phyloP scores from a whole-genome alignment of 78 protist species.

The Speleostelium caveatum region DNA sequence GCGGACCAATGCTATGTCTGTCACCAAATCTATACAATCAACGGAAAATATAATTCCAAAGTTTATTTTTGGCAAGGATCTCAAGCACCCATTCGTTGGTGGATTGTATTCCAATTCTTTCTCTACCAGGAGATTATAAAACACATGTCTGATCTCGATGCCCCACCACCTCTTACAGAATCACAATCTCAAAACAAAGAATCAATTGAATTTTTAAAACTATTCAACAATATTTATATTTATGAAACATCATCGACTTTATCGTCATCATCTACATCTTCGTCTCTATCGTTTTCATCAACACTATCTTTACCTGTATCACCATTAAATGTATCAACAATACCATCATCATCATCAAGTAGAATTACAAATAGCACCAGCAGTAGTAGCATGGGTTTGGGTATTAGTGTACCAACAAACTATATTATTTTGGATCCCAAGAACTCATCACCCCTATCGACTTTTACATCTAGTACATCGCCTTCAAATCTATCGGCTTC shows the following conservation, averaged over 20 bases:
- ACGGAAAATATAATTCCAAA: constrained; percentile 9
- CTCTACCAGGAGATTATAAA: constrained; percentile 31
- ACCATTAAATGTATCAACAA: background rate
- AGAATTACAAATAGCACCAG: no score
- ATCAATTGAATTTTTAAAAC: constrained; percentile 23
- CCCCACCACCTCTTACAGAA: constrained; percentile 50
- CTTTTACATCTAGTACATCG: background rate
- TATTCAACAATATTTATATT: constrained; percentile 35
- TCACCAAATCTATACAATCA: constrained; percentile 34
- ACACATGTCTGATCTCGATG: constrained; percentile 20
- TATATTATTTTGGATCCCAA: no score
- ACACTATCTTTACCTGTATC: no score
- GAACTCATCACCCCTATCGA: no score
- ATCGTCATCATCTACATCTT: background rate
- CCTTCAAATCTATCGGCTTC: background rate
- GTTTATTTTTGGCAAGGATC: constrained; percentile 71
- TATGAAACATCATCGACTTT: background rate
- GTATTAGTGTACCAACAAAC: no score
- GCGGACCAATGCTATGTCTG: constrained; percentile 33
- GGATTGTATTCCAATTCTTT: constrained; percentile 75
- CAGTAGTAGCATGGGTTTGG: no score
- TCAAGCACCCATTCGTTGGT: constrained; percentile 49
- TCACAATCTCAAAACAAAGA: constrained; percentile 66
- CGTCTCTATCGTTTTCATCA: constrained; percentile 22
- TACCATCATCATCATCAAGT: background rate